phyloP scores from a whole-genome alignment of 176 grass and related monocot genomes.

The Eleusine indica region DNA sequence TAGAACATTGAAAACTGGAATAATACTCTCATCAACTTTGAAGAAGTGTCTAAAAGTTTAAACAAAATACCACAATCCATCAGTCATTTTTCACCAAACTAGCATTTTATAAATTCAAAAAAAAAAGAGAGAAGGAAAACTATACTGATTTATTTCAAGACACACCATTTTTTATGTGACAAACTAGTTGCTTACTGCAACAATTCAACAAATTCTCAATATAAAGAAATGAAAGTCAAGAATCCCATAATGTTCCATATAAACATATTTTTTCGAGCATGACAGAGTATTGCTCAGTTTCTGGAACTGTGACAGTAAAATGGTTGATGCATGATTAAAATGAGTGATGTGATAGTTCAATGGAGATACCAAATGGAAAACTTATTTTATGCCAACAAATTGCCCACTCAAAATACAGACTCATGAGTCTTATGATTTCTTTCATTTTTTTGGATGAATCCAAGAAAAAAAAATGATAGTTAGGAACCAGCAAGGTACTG shows the following conservation, averaged over 20 bases:
- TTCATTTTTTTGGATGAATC: background rate
- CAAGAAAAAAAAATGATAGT: background rate
- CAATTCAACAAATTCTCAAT: background rate
- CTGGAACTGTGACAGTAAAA: background rate
- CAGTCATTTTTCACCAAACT: background rate
- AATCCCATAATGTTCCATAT: background rate
- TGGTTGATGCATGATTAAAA: background rate
- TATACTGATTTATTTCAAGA: too few species aligned
- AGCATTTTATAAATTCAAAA: background rate
- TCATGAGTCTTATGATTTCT: background rate
- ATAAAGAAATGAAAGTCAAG: background rate
- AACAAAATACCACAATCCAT: slow-evolving; percentile 28
- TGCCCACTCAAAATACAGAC: background rate
- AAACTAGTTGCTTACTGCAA: too few species aligned
- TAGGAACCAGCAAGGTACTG: background rate
- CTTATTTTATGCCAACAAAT: background rate
- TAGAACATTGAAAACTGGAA: background rate
- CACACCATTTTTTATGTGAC: too few species aligned
- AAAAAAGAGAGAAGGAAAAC: too few species aligned
- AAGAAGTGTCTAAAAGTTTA: background rate
- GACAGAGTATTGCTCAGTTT: background rate
- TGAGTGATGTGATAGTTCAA: background rate
- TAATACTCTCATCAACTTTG: background rate
- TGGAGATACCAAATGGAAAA: background rate
- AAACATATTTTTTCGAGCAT: background rate